Percentiles rank a stretch among this genome's conserved stretches.
phyloP scores from a whole-genome alignment of 2,329 filamentous ascomycete genomes.

The Paecilomyces fulvus region DNA sequence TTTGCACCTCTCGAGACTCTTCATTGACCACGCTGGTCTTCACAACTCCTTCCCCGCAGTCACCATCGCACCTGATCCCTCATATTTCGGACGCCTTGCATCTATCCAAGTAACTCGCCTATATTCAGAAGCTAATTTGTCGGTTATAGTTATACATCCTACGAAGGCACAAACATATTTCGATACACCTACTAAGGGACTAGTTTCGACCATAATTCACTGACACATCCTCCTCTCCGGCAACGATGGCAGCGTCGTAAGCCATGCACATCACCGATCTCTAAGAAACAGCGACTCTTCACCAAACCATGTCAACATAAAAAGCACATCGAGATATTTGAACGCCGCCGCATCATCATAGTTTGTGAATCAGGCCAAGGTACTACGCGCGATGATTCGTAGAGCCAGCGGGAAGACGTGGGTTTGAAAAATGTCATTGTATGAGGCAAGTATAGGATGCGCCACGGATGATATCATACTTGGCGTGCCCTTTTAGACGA shows the following conservation, averaged over 20 bases:
- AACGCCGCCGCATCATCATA: neutral
- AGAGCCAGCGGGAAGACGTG: neutral
- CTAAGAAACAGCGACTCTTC: neutral
- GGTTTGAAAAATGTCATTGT: neutral
- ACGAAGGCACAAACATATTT: neutral
- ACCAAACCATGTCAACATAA: neutral
- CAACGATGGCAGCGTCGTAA: neutral
- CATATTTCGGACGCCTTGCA: too few relatives aligned
- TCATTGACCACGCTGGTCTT: too few relatives aligned
- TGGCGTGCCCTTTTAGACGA: neutral
- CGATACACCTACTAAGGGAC: neutral
- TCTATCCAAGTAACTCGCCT: too few relatives aligned
- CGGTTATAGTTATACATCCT: neutral
- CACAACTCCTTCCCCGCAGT: too few relatives aligned
- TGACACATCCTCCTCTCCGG: neutral
- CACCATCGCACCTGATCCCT: too few relatives aligned
- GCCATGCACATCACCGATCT: neutral
- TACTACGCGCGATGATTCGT: neutral
- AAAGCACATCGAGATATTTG: neutral
- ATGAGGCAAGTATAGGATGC: neutral
- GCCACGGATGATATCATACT: neutral
- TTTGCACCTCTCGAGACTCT: too few relatives aligned
- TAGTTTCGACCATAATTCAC: too few relatives aligned
- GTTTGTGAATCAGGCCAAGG: neutral
- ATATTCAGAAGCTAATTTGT: too few relatives aligned